Evolutionary conservation across 2,329 filamentous ascomycete species (phyloP).

Genomic region (Myriosclerotinia scirpicola): DNA sequence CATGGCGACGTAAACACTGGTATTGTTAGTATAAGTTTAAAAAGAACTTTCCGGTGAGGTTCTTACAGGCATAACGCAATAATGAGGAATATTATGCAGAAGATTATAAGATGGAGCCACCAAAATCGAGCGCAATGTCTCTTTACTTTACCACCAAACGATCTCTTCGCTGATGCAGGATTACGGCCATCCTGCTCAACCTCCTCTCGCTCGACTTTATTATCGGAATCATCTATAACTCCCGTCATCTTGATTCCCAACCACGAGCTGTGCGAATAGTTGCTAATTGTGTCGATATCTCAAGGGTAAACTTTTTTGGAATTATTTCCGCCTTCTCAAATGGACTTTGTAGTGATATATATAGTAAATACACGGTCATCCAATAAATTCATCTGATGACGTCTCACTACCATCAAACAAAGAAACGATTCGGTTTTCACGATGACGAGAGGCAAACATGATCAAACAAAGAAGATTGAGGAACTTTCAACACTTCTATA

Average conservation of each 20-base stretch:
- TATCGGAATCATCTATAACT: slow-evolving; percentile 18
- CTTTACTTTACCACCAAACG: slow-evolving; percentile 34
- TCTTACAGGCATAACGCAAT: slow-evolving; percentile 57
- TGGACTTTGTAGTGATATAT: not conserved
- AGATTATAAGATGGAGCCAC: slow-evolving; percentile 54
- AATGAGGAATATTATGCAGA: slow-evolving; percentile 53
- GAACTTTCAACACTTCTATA: slow-evolving; percentile 8
- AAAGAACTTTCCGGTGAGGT: not conserved
- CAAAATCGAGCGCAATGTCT: slow-evolving; percentile 47
- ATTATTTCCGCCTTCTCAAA: not conserved
- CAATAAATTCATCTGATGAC: not conserved
- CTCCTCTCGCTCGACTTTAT: slow-evolving; percentile 12
- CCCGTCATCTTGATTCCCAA: slow-evolving; percentile 3
- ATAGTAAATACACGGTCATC: not conserved
- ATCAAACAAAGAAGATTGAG: not conserved
- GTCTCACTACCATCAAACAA: slow-evolving; percentile 1
- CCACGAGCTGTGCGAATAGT: not conserved
- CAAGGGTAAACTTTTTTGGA: not conserved
- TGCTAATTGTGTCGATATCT: not conserved
- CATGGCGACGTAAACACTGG: slow-evolving; percentile 57
- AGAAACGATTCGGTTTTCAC: not conserved
- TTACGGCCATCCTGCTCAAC: slow-evolving; percentile 16
- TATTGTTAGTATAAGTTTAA: slow-evolving; percentile 2
- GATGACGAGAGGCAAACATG: not conserved
- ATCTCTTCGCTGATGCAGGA: slow-evolving; percentile 2